Evolutionary conservation across 2,329 filamentous ascomycete genomes (phyloP), one percentile per base, ranked within the genome.

Genomic region (Penicillium psychrosexuale): DNA sequence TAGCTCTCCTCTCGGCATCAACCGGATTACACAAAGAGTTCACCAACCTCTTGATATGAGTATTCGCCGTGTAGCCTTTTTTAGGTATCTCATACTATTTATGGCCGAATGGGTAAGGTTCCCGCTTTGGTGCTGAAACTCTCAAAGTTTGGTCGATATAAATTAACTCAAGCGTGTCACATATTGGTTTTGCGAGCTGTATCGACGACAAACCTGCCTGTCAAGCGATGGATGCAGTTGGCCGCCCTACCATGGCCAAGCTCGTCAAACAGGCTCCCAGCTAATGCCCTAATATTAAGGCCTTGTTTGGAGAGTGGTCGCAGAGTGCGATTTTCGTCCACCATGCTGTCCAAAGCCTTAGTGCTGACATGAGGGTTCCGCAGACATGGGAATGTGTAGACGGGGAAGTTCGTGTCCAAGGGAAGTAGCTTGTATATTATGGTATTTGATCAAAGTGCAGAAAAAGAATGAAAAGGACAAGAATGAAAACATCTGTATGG

Each of bases 311-410:
- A 4, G 71, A 70, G 46, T 72, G 71, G 58, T 72, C 70, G 2
- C 69, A 73, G 50, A 70, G 70, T 12, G 60, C 71, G 0, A 71
- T 72, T 69, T 68, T 72, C 8, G 64, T 72, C 1, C 70, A 72
- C 59, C 66, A 70, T 5, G 70, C 70, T 3, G 64, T 64, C 3
- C 56, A 37, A 30, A 57, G 53, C 22, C 73, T 74, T 45, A 61
- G 36, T 62, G 70, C 61, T 56, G 67, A 65, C 24, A n/a, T 13
- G 12, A 17, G n/a, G 22, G 3, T 17, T 19, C 7, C 27, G 19
- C 31, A 39, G 11, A 47, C 33, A 12, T 37, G 5, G 5, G 9
- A 12, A 30, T 43, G 9, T 13, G 27, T 43, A 43, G n/a, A 12
- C 33, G 24, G 12, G 15, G 11, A 17, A 4, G 19, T 27, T 12